A percentile compares a stretch with the other conserved stretches of the same genome.
These are phyloP conservation scores for Allium cepa DNA, from an alignment of 106 monocot species.

Conservation along the genomic window DNA sequence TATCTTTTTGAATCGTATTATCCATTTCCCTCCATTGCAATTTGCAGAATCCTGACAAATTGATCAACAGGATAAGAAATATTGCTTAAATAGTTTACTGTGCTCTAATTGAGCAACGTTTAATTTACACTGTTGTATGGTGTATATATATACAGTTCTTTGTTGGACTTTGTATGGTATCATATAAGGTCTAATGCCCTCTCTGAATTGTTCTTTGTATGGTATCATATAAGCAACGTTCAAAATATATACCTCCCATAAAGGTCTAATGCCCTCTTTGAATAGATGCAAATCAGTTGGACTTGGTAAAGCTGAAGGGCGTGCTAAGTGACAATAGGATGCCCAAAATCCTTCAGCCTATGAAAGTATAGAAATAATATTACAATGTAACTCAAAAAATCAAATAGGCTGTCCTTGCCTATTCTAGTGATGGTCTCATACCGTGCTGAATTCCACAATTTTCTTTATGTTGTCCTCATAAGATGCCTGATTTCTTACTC, in stretches of 20 bases:
- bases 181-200: neutral
- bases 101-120: neutral
- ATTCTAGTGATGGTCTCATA: conserved; percentile 16
- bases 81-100: neutral
- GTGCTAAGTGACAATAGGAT: conserved; percentile 87
- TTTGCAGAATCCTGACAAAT: conserved; percentile 19
- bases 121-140: neutral
- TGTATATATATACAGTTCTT: neutral
- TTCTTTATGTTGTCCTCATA: conserved; percentile 98
- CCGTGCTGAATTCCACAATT: conserved; percentile 88
- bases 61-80: neutral
- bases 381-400: neutral
- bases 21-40: conserved; percentile 66
- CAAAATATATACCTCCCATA: conserved; percentile 75
- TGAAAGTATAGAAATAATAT: neutral
- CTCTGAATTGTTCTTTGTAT: neutral
- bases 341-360: conserved; percentile 98
- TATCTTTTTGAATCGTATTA: conserved; percentile 83
- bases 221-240: neutral
- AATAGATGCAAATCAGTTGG: conserved; percentile 96
- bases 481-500: conserved; percentile 63
- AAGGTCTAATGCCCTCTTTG: conserved; percentile 89
- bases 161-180: neutral
- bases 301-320: conserved; percentile 63
- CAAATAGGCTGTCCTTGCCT: neutral